phyloP scores from a whole-genome alignment of 2,329 filamentous ascomycete species.

The Alternaria sp. region DNA sequence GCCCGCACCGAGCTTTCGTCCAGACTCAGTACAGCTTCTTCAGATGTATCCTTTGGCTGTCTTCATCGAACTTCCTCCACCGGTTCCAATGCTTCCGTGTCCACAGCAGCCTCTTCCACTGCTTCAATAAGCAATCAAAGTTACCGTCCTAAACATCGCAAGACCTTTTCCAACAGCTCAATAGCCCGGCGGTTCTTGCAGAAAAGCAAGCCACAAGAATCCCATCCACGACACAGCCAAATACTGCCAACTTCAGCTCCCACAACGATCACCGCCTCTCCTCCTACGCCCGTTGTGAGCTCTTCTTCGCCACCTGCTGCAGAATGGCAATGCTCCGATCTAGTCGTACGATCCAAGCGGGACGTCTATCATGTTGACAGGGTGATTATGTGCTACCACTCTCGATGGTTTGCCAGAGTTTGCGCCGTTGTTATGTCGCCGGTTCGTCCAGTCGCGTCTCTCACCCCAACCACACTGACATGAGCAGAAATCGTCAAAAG shows the following conservation, averaged over 20 bases:
- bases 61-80: conserved; percentile 25
- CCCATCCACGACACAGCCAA: conserved; percentile 1
- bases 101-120: conserved; percentile 28
- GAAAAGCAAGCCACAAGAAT: conserved; percentile 19
- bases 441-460: conserved; percentile 15
- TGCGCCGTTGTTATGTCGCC: conserved; percentile 38
- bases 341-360: conserved; percentile 39
- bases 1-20: conserved; percentile 13
- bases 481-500: conserved; percentile 33
- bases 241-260: conserved; percentile 12
- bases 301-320: conserved; percentile 9
- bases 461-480: conserved; percentile 18
- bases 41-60: conserved; percentile 20
- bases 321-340: conserved; percentile 37
- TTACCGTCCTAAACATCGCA: conserved; percentile 24
- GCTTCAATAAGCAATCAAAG: conserved; percentile 12
- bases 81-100: conserved; percentile 19
- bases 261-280: background rate
- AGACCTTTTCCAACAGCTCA: conserved; percentile 22
- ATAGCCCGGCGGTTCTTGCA: conserved; percentile 27
- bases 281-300: background rate
- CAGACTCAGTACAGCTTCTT: conserved; percentile 20
- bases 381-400: conserved; percentile 43
- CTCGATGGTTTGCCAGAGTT: conserved; percentile 42
- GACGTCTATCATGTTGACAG: conserved; percentile 46